phyloP scores from a whole-genome alignment of 2,329 filamentous ascomycete genomes.

The Botrytis deweyae region DNA sequence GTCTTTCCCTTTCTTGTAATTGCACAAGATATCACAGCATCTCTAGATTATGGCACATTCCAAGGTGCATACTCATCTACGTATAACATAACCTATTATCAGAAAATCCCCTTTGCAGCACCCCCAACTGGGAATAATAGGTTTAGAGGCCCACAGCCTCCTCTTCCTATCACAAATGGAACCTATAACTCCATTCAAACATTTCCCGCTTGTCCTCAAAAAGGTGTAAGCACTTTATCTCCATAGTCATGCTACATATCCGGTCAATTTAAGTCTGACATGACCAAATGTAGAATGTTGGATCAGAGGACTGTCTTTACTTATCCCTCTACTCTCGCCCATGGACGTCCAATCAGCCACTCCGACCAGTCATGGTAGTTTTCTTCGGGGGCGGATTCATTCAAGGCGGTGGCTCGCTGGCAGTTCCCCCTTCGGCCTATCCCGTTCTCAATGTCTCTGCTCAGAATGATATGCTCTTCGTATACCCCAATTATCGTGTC shows the following conservation, averaged over 20 bases:
- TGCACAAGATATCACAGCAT: constrained; percentile 41
- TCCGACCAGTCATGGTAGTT: constrained; percentile 57
- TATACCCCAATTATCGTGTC: constrained; percentile 63
- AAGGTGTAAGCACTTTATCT: constrained; percentile 44
- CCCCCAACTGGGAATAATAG: constrained; percentile 57
- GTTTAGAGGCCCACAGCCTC: constrained; percentile 61
- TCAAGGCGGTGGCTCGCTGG: constrained; percentile 54
- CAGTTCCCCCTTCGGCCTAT: constrained; percentile 55
- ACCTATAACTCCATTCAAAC: constrained; percentile 54
- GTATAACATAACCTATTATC: constrained; percentile 60
- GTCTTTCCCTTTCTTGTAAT: constrained; percentile 13
- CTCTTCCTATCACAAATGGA: constrained; percentile 46
- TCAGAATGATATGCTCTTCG: constrained; percentile 51
- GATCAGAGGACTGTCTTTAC: constrained; percentile 61
- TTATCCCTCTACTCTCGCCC: constrained; percentile 59
- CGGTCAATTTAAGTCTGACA: background rate
- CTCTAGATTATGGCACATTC: constrained; percentile 52
- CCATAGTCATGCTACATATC: background rate
- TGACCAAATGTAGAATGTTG: constrained; percentile 43
- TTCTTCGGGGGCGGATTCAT: constrained; percentile 64
- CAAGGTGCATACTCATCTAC: constrained; percentile 50
- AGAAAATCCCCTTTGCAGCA: constrained; percentile 60
- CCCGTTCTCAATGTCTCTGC: constrained; percentile 56
- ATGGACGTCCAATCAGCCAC: constrained; percentile 47
- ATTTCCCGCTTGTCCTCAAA: constrained; percentile 59